Evolutionary conservation across 108 stramenopile species (phyloP).

Genomic region (Cyclotella sp.): DNA sequence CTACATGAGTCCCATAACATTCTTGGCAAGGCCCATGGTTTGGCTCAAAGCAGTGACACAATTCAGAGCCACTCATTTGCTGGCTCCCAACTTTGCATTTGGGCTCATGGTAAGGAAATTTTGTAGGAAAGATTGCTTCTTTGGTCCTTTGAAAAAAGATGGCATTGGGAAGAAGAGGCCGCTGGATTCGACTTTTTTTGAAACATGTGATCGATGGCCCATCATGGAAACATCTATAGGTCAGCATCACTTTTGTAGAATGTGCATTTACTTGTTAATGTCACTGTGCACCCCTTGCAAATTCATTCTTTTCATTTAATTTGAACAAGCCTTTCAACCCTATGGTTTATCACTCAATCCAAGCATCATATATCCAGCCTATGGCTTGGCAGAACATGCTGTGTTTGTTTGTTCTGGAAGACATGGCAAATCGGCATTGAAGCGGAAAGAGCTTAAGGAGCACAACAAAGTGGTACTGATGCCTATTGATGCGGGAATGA

Average conservation of each 20-base stretch:
- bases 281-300: neutral
- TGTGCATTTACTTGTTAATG: neutral
- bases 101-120: conserved; percentile 93
- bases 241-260: neutral
- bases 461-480: conserved; percentile 53
- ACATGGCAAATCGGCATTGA: conserved; percentile 67
- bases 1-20: conserved; percentile 96
- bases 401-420: conserved; percentile 96
- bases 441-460: conserved; percentile 71
- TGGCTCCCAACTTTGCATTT: conserved; percentile 98
- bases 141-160: conserved; percentile 20
- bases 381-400: conserved; percentile 98
- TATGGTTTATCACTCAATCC: conserved; percentile 67
- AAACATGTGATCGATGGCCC: conserved; percentile 95
- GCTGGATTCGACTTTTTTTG: conserved; percentile 84
- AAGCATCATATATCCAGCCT: conserved; percentile 89
- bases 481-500: conserved; percentile 15
- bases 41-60: conserved; percentile 90
- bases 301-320: conserved; percentile 26
- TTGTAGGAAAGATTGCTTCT: conserved; percentile 40
- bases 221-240: conserved; percentile 77
- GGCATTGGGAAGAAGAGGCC: conserved; percentile 24
- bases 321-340: conserved; percentile 71
- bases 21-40: conserved; percentile 91
- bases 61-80: conserved; percentile 93